Evolutionary conservation across 1,139 yeast species (phyloP).

Genomic region (Candida sojae): DNA sequence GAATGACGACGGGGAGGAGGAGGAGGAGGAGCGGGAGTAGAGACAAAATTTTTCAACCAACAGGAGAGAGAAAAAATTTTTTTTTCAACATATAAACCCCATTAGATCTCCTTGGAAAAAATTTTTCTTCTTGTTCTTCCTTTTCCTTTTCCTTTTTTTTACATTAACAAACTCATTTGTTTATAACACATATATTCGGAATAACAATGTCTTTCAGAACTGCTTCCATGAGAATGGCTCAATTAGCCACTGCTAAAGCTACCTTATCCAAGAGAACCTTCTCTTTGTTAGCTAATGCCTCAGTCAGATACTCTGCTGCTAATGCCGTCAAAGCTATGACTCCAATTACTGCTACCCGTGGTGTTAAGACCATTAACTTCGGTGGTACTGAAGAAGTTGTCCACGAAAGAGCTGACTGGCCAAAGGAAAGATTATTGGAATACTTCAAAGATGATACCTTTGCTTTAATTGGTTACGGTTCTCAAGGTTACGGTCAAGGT

Average conservation of each 20-base stretch:
- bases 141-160: slow-evolving; percentile 1
- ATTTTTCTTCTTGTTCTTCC: background rate
- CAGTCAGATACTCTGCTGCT: slow-evolving; percentile 42
- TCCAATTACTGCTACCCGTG: slow-evolving; percentile 57
- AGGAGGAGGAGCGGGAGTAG: background rate
- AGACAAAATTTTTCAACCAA: background rate
- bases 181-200: slow-evolving; percentile 5
- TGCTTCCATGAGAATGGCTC: slow-evolving; percentile 63
- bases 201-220: slow-evolving; percentile 59
- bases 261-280: slow-evolving; percentile 66
- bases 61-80: slow-evolving; percentile 1
- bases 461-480: slow-evolving; percentile 98
- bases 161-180: background rate
- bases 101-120: slow-evolving; percentile 6
- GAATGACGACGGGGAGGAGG: background rate
- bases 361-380: slow-evolving; percentile 94
- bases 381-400: slow-evolving; percentile 95
- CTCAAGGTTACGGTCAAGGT: slow-evolving; percentile 99
- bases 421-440: slow-evolving; percentile 91
- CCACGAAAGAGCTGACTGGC: slow-evolving; percentile 99
- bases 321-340: slow-evolving; percentile 34
- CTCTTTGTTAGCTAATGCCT: slow-evolving; percentile 56
- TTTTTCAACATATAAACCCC: slow-evolving; percentile 12
- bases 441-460: slow-evolving; percentile 98
- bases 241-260: slow-evolving; percentile 55